Percentiles rank a stretch among this genome's conserved stretches.
Evolutionary conservation across 2,329 filamentous ascomycete species (phyloP).

Genomic region (Cladosporium velox): DNA sequence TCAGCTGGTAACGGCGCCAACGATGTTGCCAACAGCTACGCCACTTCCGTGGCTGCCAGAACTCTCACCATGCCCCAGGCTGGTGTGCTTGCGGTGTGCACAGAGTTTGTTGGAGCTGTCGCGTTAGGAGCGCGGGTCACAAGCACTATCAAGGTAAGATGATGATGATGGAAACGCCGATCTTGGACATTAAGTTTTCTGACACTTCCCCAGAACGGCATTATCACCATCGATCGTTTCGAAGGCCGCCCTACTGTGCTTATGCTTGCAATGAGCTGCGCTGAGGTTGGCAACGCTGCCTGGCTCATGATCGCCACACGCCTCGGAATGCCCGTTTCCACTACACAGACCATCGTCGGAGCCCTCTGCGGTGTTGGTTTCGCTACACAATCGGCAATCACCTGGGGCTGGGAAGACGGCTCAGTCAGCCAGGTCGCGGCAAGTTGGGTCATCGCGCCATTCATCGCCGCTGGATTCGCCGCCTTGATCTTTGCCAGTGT

Average conservation of each 20-base stretch:
- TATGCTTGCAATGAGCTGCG: conserved; percentile 48
- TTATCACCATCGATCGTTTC: conserved; percentile 55
- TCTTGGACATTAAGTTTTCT: neutral
- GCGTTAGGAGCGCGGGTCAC: conserved; percentile 55
- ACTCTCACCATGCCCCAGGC: conserved; percentile 54
- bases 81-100: conserved; percentile 49
- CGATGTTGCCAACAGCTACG: conserved; percentile 57
- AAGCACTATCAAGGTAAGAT: conserved; percentile 54
- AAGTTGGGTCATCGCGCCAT: conserved; percentile 47
- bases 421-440: conserved; percentile 42
- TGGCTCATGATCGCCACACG: conserved; percentile 59
- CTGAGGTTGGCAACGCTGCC: conserved; percentile 46
- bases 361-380: conserved; percentile 52
- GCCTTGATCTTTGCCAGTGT: conserved; percentile 50
- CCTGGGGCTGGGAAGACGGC: conserved; percentile 42
- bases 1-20: conserved; percentile 64
- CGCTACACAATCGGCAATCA: conserved; percentile 33
- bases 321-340: conserved; percentile 58
- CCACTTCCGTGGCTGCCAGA: conserved; percentile 52
- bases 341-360: conserved; percentile 56
- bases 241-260: conserved; percentile 50
- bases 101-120: conserved; percentile 55
- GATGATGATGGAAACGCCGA: neutral
- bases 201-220: conserved; percentile 45
- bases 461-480: conserved; percentile 49